phyloP scores from a whole-genome alignment of 495 filamentous ascomycete genomes.

The Pyrenula massariospora region DNA sequence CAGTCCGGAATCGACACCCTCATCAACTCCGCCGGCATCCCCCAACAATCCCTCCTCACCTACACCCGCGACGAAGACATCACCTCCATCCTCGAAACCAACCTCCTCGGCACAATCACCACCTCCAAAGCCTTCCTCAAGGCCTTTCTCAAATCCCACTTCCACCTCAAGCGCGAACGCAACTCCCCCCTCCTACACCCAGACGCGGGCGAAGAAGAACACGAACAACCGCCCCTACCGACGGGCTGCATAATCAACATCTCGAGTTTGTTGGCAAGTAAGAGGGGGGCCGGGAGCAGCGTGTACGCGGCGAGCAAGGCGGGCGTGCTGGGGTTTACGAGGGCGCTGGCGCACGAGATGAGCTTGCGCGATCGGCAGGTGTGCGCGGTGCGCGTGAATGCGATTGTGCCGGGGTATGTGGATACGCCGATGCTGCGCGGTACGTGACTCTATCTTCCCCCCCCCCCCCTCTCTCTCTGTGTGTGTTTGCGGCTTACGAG shows the following conservation, averaged over 20 bases:
- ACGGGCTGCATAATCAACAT: conserved; percentile 68
- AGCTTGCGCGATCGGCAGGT: neutral
- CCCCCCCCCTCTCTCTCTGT: neutral
- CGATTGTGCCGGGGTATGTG: conserved; percentile 75
- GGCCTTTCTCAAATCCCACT: conserved; percentile 24
- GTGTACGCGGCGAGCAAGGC: conserved; percentile 75
- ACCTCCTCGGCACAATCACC: conserved; percentile 59
- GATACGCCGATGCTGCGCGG: conserved; percentile 64
- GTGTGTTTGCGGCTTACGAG: too few species aligned
- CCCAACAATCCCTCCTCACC: conserved; percentile 46
- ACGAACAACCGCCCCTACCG: neutral
- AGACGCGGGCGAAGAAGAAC: neutral
- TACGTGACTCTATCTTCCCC: conserved; percentile 19
- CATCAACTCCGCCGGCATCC: conserved; percentile 65
- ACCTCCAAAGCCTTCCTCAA: conserved; percentile 46
- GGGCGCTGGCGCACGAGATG: conserved; percentile 52
- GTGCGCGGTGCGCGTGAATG: conserved; percentile 52
- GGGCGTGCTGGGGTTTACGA: conserved; percentile 64
- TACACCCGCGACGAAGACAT: conserved; percentile 25
- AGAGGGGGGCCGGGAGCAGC: conserved; percentile 51
- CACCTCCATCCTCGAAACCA: conserved; percentile 45
- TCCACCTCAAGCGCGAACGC: conserved; percentile 14
- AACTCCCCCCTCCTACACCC: neutral
- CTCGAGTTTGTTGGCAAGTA: conserved; percentile 56
- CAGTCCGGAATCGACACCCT: conserved; percentile 48